Percentiles rank a stretch among this genome's conserved stretches.
Conservation (phyloP, 805 yeast genomes). For the Maudiozyma pseudohumilis region DNA sequence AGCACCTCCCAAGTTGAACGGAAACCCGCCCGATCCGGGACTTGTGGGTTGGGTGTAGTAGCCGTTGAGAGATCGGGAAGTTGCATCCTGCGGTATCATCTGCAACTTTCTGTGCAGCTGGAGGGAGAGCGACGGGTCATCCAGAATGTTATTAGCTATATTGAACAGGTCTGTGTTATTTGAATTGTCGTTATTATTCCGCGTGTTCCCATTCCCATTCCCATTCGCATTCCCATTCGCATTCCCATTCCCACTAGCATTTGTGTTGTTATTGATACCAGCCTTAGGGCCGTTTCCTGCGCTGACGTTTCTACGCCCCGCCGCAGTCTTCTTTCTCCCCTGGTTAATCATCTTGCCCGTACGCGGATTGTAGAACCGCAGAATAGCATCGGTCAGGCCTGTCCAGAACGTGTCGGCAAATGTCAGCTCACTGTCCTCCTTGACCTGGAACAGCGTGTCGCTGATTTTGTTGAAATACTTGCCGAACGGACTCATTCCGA, state of each 20-base stretch:
- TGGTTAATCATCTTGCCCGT: slow-evolving; percentile 25
- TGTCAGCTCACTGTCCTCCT: slow-evolving; percentile 18
- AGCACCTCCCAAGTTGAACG: slow-evolving; percentile 4
- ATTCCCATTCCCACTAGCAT: slow-evolving; percentile 1
- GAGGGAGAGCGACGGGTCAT: slow-evolving; percentile 17
- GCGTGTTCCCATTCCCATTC: background rate
- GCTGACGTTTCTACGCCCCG: background rate
- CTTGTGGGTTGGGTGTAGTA: slow-evolving; percentile 28
- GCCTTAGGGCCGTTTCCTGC: background rate
- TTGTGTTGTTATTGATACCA: background rate
- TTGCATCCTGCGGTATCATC: slow-evolving; percentile 20
- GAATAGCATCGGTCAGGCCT: slow-evolving; percentile 17
- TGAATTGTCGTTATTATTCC: background rate
- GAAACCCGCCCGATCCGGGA: slow-evolving; percentile 14
- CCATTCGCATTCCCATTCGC: slow-evolving; percentile 1
- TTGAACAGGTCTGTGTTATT: slow-evolving; percentile 6
- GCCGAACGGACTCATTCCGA: slow-evolving; percentile 24
- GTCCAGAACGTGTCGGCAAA: slow-evolving; percentile 24
- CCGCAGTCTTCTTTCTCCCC: slow-evolving; percentile 9
- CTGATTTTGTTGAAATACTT: slow-evolving; percentile 24
- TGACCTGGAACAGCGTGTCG: slow-evolving; percentile 25
- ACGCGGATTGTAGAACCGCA: slow-evolving; percentile 21
- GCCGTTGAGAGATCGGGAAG: slow-evolving; percentile 22
- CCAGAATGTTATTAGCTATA: slow-evolving; percentile 5
- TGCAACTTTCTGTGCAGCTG: slow-evolving; percentile 22